Percentiles rank a stretch among this genome's conserved stretches.
Evolutionary conservation across 2,329 filamentous ascomycete species (phyloP).

Genomic region (Coleophoma cylindrospora): DNA sequence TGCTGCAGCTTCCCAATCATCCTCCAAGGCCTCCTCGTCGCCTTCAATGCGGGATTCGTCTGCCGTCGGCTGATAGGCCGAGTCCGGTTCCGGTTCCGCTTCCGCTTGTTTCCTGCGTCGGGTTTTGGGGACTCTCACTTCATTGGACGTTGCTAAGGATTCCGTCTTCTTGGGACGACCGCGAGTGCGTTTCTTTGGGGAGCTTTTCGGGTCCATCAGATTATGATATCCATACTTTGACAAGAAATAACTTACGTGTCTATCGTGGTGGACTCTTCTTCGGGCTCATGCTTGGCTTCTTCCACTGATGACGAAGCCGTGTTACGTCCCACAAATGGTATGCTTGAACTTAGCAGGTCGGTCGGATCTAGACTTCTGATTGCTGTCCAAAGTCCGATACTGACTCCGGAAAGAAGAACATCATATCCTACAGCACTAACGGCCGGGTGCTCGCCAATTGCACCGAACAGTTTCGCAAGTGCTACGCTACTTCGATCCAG

Average conservation of each 20-base stretch:
- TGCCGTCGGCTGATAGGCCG: conserved; percentile 29
- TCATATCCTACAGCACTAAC: conserved; percentile 53
- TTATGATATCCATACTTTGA: too few species aligned
- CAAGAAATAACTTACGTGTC: not conserved
- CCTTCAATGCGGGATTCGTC: conserved; percentile 28
- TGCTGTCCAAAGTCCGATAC: conserved; percentile 53
- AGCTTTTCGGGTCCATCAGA: not conserved
- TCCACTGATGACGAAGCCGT: conserved; percentile 3
- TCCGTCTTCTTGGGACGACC: conserved; percentile 12
- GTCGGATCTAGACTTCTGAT: conserved; percentile 43
- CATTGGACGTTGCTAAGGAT: not conserved
- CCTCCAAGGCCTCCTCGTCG: conserved; percentile 32
- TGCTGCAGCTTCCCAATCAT: conserved; percentile 42
- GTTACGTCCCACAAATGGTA: conserved; percentile 25
- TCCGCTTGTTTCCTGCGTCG: conserved; percentile 11
- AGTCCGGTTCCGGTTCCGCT: conserved; percentile 34
- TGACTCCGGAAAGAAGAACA: conserved; percentile 48
- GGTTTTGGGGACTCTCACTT: conserved; percentile 1
- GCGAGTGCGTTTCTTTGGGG: conserved; percentile 1
- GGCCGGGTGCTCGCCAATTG: conserved; percentile 50
- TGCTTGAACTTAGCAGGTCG: conserved; percentile 38
- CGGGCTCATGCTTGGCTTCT: conserved; percentile 1
- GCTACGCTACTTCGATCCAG: conserved; percentile 41
- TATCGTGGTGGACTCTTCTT: conserved; percentile 1
- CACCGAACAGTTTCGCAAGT: conserved; percentile 39